Conservation (phyloP, 768 basidiomycete species). For the Mycena floridula region DNA sequence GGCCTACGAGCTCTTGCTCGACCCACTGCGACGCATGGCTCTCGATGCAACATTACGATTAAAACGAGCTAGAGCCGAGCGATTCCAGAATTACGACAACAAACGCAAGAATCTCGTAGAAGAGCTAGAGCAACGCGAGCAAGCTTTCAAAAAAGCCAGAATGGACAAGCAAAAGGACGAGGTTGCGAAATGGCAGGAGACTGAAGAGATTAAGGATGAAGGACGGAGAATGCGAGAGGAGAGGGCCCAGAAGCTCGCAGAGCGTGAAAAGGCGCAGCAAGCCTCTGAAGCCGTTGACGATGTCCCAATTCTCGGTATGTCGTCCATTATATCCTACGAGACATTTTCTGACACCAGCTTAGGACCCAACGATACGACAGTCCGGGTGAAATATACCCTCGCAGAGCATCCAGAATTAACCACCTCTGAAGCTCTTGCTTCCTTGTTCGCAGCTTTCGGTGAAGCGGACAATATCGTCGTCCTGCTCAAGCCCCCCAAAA, state of each 20-base stretch:
- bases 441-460: conserved; percentile 57
- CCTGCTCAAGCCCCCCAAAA: conserved; percentile 57
- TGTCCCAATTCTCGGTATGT: conserved; percentile 52
- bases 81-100: conserved; percentile 63
- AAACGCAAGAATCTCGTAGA: conserved; percentile 73
- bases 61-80: conserved; percentile 59
- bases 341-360: conserved; percentile 5
- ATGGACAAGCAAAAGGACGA: conserved; percentile 58
- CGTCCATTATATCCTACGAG: background rate
- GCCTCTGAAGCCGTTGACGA: conserved; percentile 29
- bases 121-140: conserved; percentile 75
- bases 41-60: conserved; percentile 75
- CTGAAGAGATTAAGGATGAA: conserved; percentile 70
- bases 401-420: conserved; percentile 53
- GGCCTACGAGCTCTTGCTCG: conserved; percentile 76
- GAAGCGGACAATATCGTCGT: conserved; percentile 65
- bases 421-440: conserved; percentile 38
- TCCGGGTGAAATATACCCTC: conserved; percentile 64
- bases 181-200: conserved; percentile 47
- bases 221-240: conserved; percentile 65
- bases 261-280: conserved; percentile 34
- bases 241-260: conserved; percentile 45
- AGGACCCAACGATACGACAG: conserved; percentile 69
- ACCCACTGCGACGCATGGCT: conserved; percentile 71
- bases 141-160: conserved; percentile 67